Evolutionary conservation across 768 basidiomycete species (phyloP), one percentile per base, ranked within the genome.

Genomic region (Podaxis rugospora): DNA sequence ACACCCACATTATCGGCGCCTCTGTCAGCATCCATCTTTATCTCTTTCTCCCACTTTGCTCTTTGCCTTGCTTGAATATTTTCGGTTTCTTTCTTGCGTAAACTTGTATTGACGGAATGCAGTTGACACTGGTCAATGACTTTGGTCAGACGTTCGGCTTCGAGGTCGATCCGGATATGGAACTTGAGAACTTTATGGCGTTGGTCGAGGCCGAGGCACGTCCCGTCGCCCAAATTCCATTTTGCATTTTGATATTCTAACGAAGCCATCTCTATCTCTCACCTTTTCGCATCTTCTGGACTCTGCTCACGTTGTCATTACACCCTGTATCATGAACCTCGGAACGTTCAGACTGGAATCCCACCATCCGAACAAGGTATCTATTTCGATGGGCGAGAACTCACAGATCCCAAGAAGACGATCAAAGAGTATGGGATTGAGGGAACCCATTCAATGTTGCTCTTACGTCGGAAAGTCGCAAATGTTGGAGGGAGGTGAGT

Each of bases 161-260:
- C 54, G 95, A 98, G 69, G 92, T 97, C 66, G 93, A 95, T 75
- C 83, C 92, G 1, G 82, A 81, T 56, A 95, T 98, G 91, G 87
- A 92, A 72, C 83, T 98, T 28, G 91, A 93, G 78, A 90, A 95
- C 71, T 87, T 98, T 39, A 89, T 90, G 83, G 96, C 93, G 11
- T 78, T 98, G 57, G 80, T 97, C n/a, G 94, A 97, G 74, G 95
- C 89, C 0, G 95, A 98, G 85, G 96, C 94, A 71, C 71, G 87
- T 70, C 36, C 56, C 55, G 23, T 23, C 23, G 23, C 23, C 21
- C 23, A 23, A 2, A 23, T 23, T 23, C 23, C 23, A 2, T 23
- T 23, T 23, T 23, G 23, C 23, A 2, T 23, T 23, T 23, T 23
- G 23, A 23, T 23, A 23, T 23, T 23, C 23, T 23, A 23, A 23